Percentiles rank a stretch among this genome's conserved stretches.
Conservation (phyloP, 352 stramenopile species). For the Pythium volutum region DNA sequence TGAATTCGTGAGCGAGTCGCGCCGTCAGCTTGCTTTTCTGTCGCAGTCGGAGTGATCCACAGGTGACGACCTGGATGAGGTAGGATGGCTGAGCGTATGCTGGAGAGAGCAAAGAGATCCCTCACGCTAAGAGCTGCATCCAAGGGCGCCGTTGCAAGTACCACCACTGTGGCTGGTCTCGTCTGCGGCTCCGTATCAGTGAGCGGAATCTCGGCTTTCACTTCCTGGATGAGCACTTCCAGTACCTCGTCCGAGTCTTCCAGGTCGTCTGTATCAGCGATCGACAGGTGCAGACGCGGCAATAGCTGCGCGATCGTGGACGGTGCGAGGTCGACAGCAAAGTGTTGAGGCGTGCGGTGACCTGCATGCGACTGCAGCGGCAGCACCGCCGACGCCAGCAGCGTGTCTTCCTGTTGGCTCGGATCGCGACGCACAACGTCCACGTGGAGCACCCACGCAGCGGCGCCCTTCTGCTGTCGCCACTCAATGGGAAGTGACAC, state of each 20-base stretch:
- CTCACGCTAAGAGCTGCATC: not conserved
- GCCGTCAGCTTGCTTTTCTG: not conserved
- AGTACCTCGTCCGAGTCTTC: slow-evolving; percentile 5
- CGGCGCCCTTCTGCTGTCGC: slow-evolving; percentile 18
- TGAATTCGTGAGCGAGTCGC: not conserved
- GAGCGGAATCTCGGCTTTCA: not conserved
- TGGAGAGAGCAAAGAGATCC: not conserved
- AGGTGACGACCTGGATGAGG: not conserved
- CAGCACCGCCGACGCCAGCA: slow-evolving; percentile 22
- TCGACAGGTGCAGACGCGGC: slow-evolving; percentile 8
- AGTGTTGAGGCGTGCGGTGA: not conserved
- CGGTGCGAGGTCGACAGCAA: slow-evolving; percentile 8
- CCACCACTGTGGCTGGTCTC: not conserved
- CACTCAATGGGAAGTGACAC: slow-evolving; percentile 49
- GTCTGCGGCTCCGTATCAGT: not conserved
- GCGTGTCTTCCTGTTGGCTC: slow-evolving; percentile 64
- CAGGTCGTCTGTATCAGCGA: slow-evolving; percentile 3
- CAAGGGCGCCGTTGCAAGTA: not conserved
- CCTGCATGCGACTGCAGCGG: slow-evolving; percentile 2
- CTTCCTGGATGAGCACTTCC: slow-evolving; percentile 13
- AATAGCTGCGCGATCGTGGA: not conserved
- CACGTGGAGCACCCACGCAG: slow-evolving; percentile 34
- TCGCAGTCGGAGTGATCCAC: slow-evolving; percentile 18
- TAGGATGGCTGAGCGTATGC: not conserved
- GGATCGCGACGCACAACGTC: slow-evolving; percentile 59